Evolutionary conservation across 441 rosid species (phyloP), one percentile per base, ranked within the genome.

Genomic region (Brassica balearica): DNA sequence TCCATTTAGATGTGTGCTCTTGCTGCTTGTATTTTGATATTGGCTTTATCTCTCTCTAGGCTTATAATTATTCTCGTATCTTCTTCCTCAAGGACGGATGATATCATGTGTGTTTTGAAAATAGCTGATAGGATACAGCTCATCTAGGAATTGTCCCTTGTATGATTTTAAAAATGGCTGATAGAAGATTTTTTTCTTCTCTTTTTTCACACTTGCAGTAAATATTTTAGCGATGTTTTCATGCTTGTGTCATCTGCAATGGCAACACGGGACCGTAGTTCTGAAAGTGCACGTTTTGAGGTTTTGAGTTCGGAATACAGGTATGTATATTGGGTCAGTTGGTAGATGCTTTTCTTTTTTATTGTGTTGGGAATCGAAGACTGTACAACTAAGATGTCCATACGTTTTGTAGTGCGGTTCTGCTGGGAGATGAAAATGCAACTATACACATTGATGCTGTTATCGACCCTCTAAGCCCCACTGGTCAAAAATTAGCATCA

Each of bases 281-380:
- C 97, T 79, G 99, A 97, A 86, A 91, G 92, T 83, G 99, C 97
- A 61, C 92, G 93, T 15, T 97, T 97, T 69, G 98, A 94, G 86
- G 75, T 97, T 79, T 86, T 97, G 89, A 88, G 71, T 86, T 87
- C 92, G 34, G 86, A 94, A 32, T 82, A 90, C 80, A 93, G 99
- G 98, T 92, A 87, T 76, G 64, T 25, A 34, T 32, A 19, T 36
- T 56, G 65, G 74, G n/a, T 15, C 15, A 55, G 29, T 38, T 73
- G 66, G 48, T 41, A 73, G 62, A 11, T 68, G 14, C 63, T 64
- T 73, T 62, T 63, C 71, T 46, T 71, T 67, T 69, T 58, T 3
- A 12, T 73, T 43, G 73, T 55, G 27, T 63, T 81, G 75, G 72
- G 34, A 38, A 72, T 55, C 48, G 65, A 41, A 41, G 64, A 53